A percentile compares a stretch with the other conserved stretches of the same genome.
These are phyloP conservation scores for Cutaneotrichosporon dermatis DNA, from an alignment of 1,284 basidiomycete species.

Conservation along the genomic window DNA sequence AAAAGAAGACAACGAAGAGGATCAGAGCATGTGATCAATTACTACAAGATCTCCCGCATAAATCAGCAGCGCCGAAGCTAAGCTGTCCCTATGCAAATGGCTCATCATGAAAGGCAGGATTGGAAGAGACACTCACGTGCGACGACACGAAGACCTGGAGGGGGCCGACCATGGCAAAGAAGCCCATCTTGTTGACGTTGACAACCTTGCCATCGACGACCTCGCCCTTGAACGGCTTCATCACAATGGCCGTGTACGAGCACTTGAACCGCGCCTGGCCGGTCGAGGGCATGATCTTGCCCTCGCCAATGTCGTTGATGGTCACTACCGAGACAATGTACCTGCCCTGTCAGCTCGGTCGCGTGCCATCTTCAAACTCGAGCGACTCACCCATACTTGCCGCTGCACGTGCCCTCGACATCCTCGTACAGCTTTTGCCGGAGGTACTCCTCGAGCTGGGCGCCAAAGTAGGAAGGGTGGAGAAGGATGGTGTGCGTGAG, in stretches of 20 bases:
- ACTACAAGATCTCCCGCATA: constrained; percentile 50
- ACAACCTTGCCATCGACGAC: constrained; percentile 95
- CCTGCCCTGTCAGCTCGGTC: constrained; percentile 27
- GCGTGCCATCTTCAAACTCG: neutral
- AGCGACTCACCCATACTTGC: constrained; percentile 66
- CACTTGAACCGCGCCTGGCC: constrained; percentile 93
- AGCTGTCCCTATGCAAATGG: constrained; percentile 43
- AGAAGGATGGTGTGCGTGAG: constrained; percentile 91
- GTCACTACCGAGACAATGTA: constrained; percentile 96
- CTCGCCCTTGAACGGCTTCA: constrained; percentile 98
- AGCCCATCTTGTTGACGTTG: constrained; percentile 76
- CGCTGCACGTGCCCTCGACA: constrained; percentile 95
- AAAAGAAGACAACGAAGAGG: neutral
- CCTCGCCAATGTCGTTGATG: constrained; percentile 82
- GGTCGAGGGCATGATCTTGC: constrained; percentile 83
- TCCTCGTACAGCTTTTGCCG: constrained; percentile 90
- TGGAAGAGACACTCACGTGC: constrained; percentile 60
- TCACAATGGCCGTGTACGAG: constrained; percentile 85
- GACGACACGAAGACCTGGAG: constrained; percentile 87
- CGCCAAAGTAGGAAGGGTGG: constrained; percentile 97
- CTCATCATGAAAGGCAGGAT: constrained; percentile 23
- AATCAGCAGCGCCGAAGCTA: constrained; percentile 42
- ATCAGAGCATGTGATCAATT: constrained; percentile 47
- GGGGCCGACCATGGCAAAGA: constrained; percentile 89
- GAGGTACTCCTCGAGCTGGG: constrained; percentile 87